Evolutionary conservation across 345 rosid genomes (phyloP), one percentile per base, ranked within the genome.

Genomic region (Schrenkiella parvula): DNA sequence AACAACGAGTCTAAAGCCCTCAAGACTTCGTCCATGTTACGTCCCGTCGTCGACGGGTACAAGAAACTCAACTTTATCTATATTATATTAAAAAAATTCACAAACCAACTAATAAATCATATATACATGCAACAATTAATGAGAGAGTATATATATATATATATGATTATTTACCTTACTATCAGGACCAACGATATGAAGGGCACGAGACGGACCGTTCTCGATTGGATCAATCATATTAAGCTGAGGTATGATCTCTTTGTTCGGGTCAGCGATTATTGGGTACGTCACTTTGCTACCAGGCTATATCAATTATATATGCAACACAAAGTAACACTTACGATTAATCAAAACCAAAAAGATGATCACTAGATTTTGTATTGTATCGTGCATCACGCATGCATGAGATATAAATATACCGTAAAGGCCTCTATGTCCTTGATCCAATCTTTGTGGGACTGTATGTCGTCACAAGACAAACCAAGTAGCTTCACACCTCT

Each of bases 151-250:
- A n/a, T n/a, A n/a, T n/a, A n/a, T n/a, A n/a, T n/a, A n/a, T n/a
- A n/a, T n/a, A 18, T 41, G 18, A 11, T 25, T 18, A 41, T 9
- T 59, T 64, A 78, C 95, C 91, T 77, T 85, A 77, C 80, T 70
- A 57, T 88, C 90, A 0, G 88, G 84, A 32, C 84, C 96, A 1
- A 91, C 84, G 3, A 88, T 85, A 66, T 86, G 96, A 63, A 90
- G 86, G 50, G 93, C 91, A 56, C 90, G 85, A 66, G 95, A 90
- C 0, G 96, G 93, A 32, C 88, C 93, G 26, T 78, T 82, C 65
- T 79, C 90, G 15, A 87, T 84, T 0, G 98, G 85, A 32, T 89
- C 98, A 29, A 91, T 79, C 96, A 89, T 95, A 82, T 95, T 91
- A 29, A 88, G 93, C 52, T 84, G 80, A 64, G 77, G 75, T 37